phyloP scores from a whole-genome alignment of 805 yeast genomes.

The Clavispora asparagi region DNA sequence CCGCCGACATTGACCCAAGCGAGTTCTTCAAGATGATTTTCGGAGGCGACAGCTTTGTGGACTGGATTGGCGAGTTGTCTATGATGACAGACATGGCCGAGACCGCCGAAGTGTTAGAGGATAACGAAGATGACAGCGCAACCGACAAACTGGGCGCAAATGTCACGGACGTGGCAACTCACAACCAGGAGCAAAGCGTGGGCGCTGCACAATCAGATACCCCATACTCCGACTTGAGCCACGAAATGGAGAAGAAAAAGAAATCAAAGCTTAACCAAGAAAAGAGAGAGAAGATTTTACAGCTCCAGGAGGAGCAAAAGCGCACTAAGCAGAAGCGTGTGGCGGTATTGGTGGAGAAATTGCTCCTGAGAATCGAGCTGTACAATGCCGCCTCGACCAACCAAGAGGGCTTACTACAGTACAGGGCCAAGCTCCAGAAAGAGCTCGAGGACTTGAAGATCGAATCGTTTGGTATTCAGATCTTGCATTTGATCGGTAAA shows the following conservation, averaged over 20 bases:
- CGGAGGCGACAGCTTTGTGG: conserved; percentile 76
- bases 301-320: conserved; percentile 51
- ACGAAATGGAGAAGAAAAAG: conserved; percentile 22
- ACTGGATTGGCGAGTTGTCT: conserved; percentile 84
- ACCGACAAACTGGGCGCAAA: neutral
- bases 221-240: conserved; percentile 13
- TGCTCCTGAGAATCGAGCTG: conserved; percentile 44
- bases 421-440: conserved; percentile 44
- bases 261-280: conserved; percentile 27
- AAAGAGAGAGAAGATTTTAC: conserved; percentile 45
- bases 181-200: neutral
- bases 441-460: conserved; percentile 81
- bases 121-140: conserved; percentile 33
- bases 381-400: conserved; percentile 57
- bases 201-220: neutral
- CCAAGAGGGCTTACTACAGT: conserved; percentile 55
- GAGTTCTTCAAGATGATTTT: conserved; percentile 81
- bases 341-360: conserved; percentile 43
- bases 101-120: conserved; percentile 44
- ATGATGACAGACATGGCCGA: conserved; percentile 70
- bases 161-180: conserved; percentile 21
- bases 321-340: conserved; percentile 46
- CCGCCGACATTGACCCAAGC: conserved; percentile 67
- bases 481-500: conserved; percentile 77
- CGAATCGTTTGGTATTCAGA: conserved; percentile 92